Percentiles rank a stretch among this genome's conserved stretches.
Conservation (phyloP, 176 grass and related monocot species). For the Lolium perenne region DNA sequence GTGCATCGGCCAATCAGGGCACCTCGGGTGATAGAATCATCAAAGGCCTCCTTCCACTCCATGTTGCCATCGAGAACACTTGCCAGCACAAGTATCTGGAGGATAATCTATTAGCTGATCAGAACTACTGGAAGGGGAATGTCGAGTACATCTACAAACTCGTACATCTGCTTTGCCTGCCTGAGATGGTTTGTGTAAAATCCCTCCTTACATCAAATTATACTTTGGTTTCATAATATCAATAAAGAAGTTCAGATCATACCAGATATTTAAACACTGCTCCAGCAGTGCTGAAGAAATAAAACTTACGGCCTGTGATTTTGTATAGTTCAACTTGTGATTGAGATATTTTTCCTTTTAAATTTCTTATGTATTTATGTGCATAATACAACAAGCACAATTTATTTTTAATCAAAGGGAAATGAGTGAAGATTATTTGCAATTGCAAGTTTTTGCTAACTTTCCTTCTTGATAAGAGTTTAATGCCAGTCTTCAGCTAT, state of each 20-base stretch:
- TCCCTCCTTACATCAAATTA: background rate
- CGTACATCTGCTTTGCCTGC: slow-evolving; percentile 38
- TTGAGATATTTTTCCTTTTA: background rate
- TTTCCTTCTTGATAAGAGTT: background rate
- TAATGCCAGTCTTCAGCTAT: background rate
- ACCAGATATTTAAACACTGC: no score
- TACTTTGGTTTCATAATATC: slow-evolving; percentile 7
- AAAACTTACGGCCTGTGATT: background rate
- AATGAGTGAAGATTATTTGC: background rate
- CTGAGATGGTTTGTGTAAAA: slow-evolving; percentile 37
- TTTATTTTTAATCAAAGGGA: background rate
- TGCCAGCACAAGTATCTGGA: slow-evolving; percentile 45
- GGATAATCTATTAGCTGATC: background rate
- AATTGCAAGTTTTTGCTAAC: background rate
- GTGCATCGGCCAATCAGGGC: slow-evolving; percentile 14
- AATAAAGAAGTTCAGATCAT: background rate
- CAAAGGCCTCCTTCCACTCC: slow-evolving; percentile 37
- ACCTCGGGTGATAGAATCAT: slow-evolving; percentile 1
- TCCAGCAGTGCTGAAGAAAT: background rate
- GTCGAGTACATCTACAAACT: slow-evolving; percentile 28
- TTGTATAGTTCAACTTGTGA: background rate
- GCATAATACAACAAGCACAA: background rate
- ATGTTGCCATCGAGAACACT: slow-evolving; percentile 39
- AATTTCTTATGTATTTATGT: background rate
- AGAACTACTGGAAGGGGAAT: background rate